Evolutionary conservation across 352 stramenopile genomes (phyloP).

Genomic region (Phytopythium sindhum): DNA sequence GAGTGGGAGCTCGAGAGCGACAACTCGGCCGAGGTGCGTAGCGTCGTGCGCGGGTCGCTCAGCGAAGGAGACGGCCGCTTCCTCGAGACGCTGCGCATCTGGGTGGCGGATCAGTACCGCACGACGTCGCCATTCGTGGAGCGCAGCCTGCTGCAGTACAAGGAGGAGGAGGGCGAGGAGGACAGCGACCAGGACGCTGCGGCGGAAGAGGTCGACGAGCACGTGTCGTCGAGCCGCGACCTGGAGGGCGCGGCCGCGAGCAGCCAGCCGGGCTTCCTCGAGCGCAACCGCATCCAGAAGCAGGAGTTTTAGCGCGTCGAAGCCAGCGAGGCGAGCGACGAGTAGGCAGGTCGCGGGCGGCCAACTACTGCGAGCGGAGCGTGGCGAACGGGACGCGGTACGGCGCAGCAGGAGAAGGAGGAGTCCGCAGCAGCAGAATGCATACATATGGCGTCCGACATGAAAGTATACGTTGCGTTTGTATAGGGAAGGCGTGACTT

Average conservation of each 20-base stretch:
- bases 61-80: constrained; percentile 68
- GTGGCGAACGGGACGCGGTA: background rate
- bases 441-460: background rate
- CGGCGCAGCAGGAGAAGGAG: background rate
- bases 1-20: constrained; percentile 84
- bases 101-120: constrained; percentile 82
- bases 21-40: constrained; percentile 63
- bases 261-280: constrained; percentile 44
- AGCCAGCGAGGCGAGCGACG: background rate
- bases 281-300: constrained; percentile 51
- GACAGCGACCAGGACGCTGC: constrained; percentile 14
- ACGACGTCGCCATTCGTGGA: constrained; percentile 86
- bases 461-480: background rate
- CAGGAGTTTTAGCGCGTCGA: constrained; percentile 44
- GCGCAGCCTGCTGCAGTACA: constrained; percentile 77
- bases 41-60: constrained; percentile 45
- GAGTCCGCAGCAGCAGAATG: background rate
- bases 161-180: constrained; percentile 52
- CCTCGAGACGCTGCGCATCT: constrained; percentile 81
- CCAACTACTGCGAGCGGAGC: background rate
- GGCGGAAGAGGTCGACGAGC: constrained; percentile 10
- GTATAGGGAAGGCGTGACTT: background rate
- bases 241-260: constrained; percentile 18
- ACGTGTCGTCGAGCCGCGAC: constrained; percentile 5
- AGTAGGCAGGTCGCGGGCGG: background rate